Conservation (phyloP, 1,284 basidiomycete genomes). For the Amylostereum areolatum region DNA sequence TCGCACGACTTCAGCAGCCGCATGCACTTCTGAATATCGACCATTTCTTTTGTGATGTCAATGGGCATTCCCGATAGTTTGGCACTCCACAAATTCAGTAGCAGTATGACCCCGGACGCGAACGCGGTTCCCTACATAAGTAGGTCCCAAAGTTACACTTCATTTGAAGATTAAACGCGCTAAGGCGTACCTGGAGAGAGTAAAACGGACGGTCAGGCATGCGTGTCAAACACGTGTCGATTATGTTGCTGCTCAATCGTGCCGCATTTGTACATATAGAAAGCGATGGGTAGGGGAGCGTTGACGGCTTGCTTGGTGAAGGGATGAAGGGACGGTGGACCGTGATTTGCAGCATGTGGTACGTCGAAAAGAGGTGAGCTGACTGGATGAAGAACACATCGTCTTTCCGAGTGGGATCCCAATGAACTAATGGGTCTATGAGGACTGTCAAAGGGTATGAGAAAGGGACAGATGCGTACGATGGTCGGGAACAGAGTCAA, state of each 20-base stretch:
- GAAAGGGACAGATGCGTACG: conserved; percentile 15
- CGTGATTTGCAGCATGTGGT: conserved; percentile 50
- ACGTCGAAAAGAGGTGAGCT: conserved; percentile 44
- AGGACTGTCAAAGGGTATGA: background rate
- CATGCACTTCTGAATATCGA: no score
- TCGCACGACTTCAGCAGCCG: no score
- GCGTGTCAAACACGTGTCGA: no score
- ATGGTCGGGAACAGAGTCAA: conserved; percentile 39
- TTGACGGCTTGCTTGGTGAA: conserved; percentile 32
- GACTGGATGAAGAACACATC: conserved; percentile 45
- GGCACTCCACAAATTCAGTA: no score
- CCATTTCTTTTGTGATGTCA: no score
- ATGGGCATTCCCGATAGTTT: no score
- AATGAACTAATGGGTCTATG: conserved; percentile 30
- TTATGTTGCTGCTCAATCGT: conserved; percentile 47
- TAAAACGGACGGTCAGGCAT: no score
- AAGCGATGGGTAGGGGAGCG: conserved; percentile 44
- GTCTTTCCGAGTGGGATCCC: conserved; percentile 47
- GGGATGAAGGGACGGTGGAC: conserved; percentile 62
- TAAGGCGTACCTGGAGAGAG: no score
- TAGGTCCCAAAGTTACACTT: no score
- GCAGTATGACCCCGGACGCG: no score
- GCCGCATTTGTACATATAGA: conserved; percentile 61
- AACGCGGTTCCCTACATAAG: no score
- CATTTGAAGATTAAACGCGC: no score